Evolutionary conservation across 495 filamentous ascomycete species (phyloP), one percentile per base, ranked within the genome.

Genomic region (Penicillium ochrochloron): DNA sequence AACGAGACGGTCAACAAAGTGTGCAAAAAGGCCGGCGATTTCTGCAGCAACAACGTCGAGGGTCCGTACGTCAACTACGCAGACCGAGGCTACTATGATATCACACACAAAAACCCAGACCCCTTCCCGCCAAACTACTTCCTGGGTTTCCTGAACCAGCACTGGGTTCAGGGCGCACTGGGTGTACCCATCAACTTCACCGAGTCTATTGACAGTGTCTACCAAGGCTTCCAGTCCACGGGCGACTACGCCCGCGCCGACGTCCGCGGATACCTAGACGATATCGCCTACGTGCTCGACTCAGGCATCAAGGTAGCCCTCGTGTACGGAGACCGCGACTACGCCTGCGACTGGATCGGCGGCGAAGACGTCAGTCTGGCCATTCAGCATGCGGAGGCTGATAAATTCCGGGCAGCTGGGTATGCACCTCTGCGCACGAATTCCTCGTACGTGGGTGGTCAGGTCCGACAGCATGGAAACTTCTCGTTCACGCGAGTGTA

Each of bases 161-260:
- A 81, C 37, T 81, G 78, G 39, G 85, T 93, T 7, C 89, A 89
- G 62, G 68, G 78, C 0, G 86, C 87, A 0, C 82, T 93, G 58
- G 89, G 90, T 11, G 82, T 86, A 1, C 83, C 82, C 0, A 74
- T 90, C 55, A 94, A 93, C 71, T 92, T 78, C 76, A 90, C 89
- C 17, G 71, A 83, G 53, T 80, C 78, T 0, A 81, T 73, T 37
- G 58, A 69, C 27, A 75, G 75, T 29, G 86, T 89, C 9, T 81
- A 80, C 35, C 29, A 66, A 0, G 86, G 77, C 5, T 92, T 92
- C 65, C 59, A 67, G 0, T 62, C 72, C 0, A 87, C 85, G 10
- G 76, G 76, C 41, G 80, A 80, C 67, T 80, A 81, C 59, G 75
- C 75, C 19, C 76, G 74, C 35, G 76, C 76, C 7, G 77, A 83